Conservation (phyloP, 306 rosid species). For the Gastrolobium villosum region DNA sequence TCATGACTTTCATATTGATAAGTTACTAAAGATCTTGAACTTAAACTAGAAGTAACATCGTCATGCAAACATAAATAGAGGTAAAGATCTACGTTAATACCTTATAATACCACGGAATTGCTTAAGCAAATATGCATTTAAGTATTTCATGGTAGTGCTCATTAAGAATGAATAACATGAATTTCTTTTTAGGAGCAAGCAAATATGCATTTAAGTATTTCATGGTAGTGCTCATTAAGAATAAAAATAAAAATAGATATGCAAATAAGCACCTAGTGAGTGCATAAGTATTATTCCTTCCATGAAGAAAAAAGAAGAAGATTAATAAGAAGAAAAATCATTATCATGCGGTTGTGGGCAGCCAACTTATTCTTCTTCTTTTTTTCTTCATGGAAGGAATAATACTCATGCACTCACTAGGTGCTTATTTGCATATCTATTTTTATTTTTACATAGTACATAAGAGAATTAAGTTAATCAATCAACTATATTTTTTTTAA, state of each 20-base stretch:
- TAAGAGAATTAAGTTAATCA: not conserved
- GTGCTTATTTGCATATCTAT: not conserved
- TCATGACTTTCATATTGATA: not conserved
- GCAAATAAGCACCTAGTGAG: not conserved
- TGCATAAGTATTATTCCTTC: not conserved
- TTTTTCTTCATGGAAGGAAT: not conserved
- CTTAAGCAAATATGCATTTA: slow-evolving; percentile 10
- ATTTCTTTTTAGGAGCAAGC: too few species aligned
- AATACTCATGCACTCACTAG: not conserved
- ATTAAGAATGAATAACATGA: not conserved
- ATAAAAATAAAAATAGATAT: not conserved
- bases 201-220: too few species aligned
- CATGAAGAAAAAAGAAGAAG: not conserved
- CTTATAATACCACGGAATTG: not conserved
- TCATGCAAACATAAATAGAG: not conserved
- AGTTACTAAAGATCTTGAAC: not conserved
- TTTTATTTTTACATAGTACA: not conserved
- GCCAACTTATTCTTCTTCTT: not conserved
- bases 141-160: not conserved
- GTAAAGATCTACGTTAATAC: slow-evolving; percentile 2
- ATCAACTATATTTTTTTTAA: not conserved
- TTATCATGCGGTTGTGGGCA: not conserved
- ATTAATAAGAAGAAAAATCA: too few species aligned
- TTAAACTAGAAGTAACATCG: not conserved
- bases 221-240: too few species aligned